phyloP scores from a whole-genome alignment of 2,329 filamentous ascomycete genomes.

The Phyllosticta ampelicida region DNA sequence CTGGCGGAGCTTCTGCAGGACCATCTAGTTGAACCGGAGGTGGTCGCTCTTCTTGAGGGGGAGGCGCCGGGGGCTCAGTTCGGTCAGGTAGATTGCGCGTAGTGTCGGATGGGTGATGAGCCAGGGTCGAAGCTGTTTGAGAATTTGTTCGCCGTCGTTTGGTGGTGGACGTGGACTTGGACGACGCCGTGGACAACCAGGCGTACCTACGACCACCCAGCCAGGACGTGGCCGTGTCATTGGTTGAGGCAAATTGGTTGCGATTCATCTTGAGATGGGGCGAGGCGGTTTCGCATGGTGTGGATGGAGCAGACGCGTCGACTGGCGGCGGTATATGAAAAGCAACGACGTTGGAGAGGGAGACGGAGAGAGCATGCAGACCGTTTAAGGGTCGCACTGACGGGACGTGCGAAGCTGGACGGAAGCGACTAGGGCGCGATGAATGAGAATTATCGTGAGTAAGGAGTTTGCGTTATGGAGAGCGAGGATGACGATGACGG shows the following conservation, averaged over 20 bases:
- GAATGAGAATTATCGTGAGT: not conserved
- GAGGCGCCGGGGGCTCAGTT: no score
- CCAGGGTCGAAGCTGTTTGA: not conserved
- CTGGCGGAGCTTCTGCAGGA: no score
- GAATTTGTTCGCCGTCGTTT: not conserved
- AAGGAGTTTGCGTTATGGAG: not conserved
- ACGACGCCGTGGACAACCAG: not conserved
- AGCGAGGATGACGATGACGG: not conserved
- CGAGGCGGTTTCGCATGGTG: constrained; percentile 2
- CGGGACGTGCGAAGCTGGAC: not conserved
- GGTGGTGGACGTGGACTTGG: not conserved
- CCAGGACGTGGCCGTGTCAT: constrained; percentile 9
- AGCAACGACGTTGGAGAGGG: no score
- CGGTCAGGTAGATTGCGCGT: no score
- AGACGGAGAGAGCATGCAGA: not conserved
- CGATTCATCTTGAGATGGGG: not conserved
- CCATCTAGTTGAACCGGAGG: no score
- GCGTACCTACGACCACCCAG: constrained; percentile 4
- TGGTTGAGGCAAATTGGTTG: not conserved
- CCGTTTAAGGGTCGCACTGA: not conserved
- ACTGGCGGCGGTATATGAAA: not conserved
- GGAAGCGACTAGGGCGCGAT: not conserved
- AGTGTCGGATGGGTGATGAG: not conserved
- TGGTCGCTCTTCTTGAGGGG: no score
- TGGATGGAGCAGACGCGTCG: not conserved